These are phyloP conservation scores for Urtica urens DNA, from an alignment of 306 rosid species.

Conservation along the genomic window DNA sequence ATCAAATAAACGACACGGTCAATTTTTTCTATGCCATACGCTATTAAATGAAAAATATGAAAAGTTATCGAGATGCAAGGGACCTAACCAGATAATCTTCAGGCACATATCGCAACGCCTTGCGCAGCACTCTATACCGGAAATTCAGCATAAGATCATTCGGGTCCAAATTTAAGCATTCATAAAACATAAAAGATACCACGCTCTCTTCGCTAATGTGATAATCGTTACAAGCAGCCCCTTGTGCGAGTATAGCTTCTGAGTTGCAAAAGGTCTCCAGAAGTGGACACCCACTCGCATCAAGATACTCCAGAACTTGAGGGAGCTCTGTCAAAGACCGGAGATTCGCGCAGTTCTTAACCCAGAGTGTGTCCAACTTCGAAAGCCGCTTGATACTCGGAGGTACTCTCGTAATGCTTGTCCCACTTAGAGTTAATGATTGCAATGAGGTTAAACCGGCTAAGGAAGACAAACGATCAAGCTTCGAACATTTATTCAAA, in stretches of 20 bases:
- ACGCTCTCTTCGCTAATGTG: neutral
- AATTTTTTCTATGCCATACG: too few species aligned
- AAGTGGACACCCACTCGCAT: slow-evolving; percentile 16
- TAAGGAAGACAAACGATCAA: neutral
- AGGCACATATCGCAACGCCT: slow-evolving; percentile 3
- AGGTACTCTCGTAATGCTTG: slow-evolving; percentile 10
- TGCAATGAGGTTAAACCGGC: slow-evolving; percentile 9
- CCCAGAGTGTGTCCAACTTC: neutral
- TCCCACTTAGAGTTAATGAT: neutral
- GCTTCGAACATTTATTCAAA: neutral
- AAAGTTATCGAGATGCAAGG: too few species aligned
- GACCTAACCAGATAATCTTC: slow-evolving; percentile 4
- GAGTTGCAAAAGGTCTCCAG: slow-evolving; percentile 11
- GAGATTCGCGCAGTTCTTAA: slow-evolving; percentile 15
- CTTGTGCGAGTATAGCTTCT: neutral
- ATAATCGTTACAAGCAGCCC: slow-evolving; percentile 1
- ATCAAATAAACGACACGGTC: too few species aligned
- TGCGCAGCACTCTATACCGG: slow-evolving; percentile 7
- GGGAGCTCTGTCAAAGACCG: slow-evolving; percentile 25
- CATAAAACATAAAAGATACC: slow-evolving; percentile 3
- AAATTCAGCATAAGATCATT: neutral
- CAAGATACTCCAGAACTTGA: neutral
- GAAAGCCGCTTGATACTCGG: slow-evolving; percentile 13
- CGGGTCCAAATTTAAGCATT: neutral
- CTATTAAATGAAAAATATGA: too few species aligned